Evolutionary conservation across 345 rosid species (phyloP).

Genomic region (Syzygium aqueum): DNA sequence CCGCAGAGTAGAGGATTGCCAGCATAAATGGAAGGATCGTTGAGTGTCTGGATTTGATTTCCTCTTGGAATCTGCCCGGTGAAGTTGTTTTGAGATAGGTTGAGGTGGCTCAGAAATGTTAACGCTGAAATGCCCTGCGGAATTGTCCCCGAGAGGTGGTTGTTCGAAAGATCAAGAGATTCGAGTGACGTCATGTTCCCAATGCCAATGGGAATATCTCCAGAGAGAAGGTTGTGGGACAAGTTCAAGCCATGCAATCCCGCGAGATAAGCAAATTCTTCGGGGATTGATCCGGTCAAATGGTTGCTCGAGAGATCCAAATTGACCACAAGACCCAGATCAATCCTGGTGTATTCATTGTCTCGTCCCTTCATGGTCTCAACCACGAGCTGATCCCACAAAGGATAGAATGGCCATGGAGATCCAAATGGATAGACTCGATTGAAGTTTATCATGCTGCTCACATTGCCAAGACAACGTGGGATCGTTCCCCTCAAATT

Average conservation of each 20-base stretch:
- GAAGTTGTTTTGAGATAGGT: conserved; percentile 15
- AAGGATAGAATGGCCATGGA: no score
- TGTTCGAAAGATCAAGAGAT: conserved; percentile 13
- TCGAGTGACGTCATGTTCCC: conserved; percentile 2
- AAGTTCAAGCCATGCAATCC: conserved; percentile 12
- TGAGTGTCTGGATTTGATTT: background rate
- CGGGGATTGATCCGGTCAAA: conserved; percentile 4
- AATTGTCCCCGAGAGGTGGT: conserved; percentile 9
- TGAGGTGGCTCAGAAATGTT: background rate
- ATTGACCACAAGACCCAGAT: background rate
- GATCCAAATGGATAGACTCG: fast-evolving
- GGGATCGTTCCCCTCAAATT: background rate
- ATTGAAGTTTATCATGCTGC: background rate
- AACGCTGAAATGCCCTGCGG: conserved; percentile 6
- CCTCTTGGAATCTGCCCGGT: background rate
- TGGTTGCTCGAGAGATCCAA: conserved; percentile 20
- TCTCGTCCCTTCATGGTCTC: conserved; percentile 3
- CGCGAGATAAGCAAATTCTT: conserved; percentile 1
- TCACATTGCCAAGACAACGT: background rate
- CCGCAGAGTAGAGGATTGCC: background rate
- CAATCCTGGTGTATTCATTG: background rate
- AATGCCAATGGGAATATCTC: conserved; percentile 5
- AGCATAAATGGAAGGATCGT: background rate
- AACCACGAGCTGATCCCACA: background rate
- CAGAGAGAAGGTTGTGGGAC: conserved; percentile 6